A percentile compares a stretch with the other conserved stretches of the same genome.
Conservation (phyloP, 2,329 filamentous ascomycete species). For the Orbilia oligospora region DNA sequence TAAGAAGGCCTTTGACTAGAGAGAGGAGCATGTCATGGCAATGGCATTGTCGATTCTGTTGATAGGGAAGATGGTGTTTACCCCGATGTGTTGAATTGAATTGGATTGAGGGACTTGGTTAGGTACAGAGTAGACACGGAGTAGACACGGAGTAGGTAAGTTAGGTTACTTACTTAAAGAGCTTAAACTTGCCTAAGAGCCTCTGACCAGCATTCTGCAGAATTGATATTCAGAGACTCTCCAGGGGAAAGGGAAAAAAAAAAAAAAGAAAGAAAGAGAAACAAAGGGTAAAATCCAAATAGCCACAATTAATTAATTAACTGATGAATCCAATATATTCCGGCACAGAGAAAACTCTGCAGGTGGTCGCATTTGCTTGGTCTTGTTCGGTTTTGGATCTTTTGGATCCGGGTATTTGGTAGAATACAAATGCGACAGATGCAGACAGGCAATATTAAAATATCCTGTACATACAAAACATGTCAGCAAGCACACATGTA, state of each 20-base stretch:
- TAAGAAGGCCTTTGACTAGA: not conserved
- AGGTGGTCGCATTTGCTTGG: too few species aligned
- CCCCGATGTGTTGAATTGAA: not conserved
- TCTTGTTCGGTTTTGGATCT: too few species aligned
- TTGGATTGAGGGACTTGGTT: not conserved
- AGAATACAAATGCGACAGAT: slow-evolving; percentile 1
- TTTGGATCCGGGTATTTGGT: slow-evolving; percentile 20
- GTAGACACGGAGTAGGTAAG: too few species aligned
- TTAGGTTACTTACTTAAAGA: too few species aligned
- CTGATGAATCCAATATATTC: not conserved
- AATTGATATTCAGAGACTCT: not conserved
- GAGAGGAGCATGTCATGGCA: slow-evolving; percentile 1
- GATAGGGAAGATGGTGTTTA: slow-evolving; percentile 10
- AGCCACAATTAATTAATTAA: not conserved
- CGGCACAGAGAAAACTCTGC: slow-evolving; percentile 10
- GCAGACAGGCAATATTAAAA: slow-evolving; percentile 14
- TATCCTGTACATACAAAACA: not conserved
- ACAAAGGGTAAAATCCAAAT: not conserved
- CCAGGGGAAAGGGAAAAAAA: too few species aligned
- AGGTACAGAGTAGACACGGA: too few species aligned
- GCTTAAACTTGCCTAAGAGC: not conserved
- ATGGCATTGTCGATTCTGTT: not conserved
- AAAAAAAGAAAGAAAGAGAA: too few species aligned
- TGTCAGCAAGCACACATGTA: not conserved
- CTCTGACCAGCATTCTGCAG: slow-evolving; percentile 17